Conservation (phyloP, 441 rosid genomes). For the Pelargonium citronellum region DNA sequence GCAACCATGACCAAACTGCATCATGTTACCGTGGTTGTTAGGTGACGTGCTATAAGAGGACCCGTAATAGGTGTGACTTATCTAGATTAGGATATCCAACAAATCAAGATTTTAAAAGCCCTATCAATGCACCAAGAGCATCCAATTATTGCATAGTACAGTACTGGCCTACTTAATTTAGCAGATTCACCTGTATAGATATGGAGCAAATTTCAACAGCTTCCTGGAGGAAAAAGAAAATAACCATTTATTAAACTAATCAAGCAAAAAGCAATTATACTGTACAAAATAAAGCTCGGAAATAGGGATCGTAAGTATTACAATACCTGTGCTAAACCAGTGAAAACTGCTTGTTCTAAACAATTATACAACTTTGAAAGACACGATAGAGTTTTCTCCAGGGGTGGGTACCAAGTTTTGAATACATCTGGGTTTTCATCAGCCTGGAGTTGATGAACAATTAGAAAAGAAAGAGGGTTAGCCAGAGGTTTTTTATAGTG, state of each 20-base stretch:
- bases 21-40: background rate
- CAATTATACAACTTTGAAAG: slow-evolving; percentile 84
- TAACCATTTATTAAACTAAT: slow-evolving; percentile 5
- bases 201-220: slow-evolving; percentile 87
- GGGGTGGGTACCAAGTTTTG: slow-evolving; percentile 88
- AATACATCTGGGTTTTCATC: slow-evolving; percentile 57
- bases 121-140: background rate
- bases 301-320: slow-evolving; percentile 18
- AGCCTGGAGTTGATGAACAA: slow-evolving; percentile 37
- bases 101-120: background rate
- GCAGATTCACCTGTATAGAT: slow-evolving; percentile 74
- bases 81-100: background rate
- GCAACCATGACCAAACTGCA: background rate
- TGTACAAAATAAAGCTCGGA: slow-evolving; percentile 14
- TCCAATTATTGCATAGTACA: background rate
- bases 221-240: slow-evolving; percentile 58
- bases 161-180: slow-evolving; percentile 14
- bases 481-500: background rate
- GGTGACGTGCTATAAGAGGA: background rate
- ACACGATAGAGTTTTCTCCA: slow-evolving; percentile 88
- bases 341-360: slow-evolving; percentile 80
- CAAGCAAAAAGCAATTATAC: slow-evolving; percentile 1
- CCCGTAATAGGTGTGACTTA: background rate
- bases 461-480: slow-evolving; percentile 1
- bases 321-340: slow-evolving; percentile 92